Percentiles rank a stretch among this genome's conserved stretches.
Evolutionary conservation across 768 basidiomycete genomes (phyloP).

Genomic region (Lactarius hengduanensis): DNA sequence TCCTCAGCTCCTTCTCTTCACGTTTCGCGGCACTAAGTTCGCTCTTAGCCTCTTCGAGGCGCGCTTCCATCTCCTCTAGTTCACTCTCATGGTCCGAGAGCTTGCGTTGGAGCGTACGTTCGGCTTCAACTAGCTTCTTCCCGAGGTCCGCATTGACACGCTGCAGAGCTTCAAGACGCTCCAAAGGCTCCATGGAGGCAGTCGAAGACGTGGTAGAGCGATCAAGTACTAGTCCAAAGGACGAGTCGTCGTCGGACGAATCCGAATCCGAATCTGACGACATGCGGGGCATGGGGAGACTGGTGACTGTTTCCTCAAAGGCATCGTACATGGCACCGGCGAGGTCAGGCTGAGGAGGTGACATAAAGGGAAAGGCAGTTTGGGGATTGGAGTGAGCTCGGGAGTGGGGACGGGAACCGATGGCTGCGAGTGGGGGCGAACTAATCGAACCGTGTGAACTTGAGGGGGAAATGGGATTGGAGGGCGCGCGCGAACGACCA

Average conservation of each 20-base stretch:
- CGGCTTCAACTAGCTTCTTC: slow-evolving; percentile 72
- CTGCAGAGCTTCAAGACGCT: slow-evolving; percentile 70
- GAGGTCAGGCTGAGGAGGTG: slow-evolving; percentile 45
- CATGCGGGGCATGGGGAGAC: slow-evolving; percentile 58
- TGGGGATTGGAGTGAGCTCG: slow-evolving; percentile 56
- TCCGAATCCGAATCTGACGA: slow-evolving; percentile 42
- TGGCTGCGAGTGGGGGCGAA: slow-evolving; percentile 42
- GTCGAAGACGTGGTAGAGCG: slow-evolving; percentile 59
- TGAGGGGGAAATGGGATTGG: slow-evolving; percentile 64
- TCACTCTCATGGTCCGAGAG: slow-evolving; percentile 79
- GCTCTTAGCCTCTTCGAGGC: slow-evolving; percentile 71
- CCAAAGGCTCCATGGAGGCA: slow-evolving; percentile 68
- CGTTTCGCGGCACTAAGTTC: slow-evolving; percentile 80
- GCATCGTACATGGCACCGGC: slow-evolving; percentile 38
- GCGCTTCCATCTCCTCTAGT: slow-evolving; percentile 72
- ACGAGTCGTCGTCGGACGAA: slow-evolving; percentile 52
- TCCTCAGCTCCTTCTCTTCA: slow-evolving; percentile 89
- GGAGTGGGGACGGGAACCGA: slow-evolving; percentile 61
- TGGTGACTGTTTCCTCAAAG: slow-evolving; percentile 49
- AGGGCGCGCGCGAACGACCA: slow-evolving; percentile 61
- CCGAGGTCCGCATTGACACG: slow-evolving; percentile 73
- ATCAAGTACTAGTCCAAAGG: slow-evolving; percentile 59
- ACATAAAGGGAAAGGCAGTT: slow-evolving; percentile 37
- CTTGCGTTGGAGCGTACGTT: slow-evolving; percentile 62
- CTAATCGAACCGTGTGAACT: slow-evolving; percentile 34